A percentile compares a stretch with the other conserved stretches of the same genome.
phyloP scores from a whole-genome alignment of 2,329 filamentous ascomycete genomes.

The Didymosphaeria variabile region DNA sequence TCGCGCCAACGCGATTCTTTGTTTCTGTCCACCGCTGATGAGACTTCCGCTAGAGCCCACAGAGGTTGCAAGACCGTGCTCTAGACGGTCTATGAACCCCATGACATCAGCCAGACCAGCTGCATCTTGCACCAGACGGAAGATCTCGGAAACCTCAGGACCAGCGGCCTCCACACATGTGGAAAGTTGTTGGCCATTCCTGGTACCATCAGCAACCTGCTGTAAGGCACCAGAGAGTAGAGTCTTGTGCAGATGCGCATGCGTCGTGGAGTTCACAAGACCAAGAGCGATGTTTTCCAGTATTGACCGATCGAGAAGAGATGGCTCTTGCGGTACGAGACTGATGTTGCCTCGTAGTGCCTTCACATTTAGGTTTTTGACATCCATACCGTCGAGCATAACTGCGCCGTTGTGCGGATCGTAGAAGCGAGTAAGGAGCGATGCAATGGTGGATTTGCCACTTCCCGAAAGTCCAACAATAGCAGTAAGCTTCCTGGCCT shows the following conservation, averaged over 20 bases:
- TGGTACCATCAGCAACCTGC: constrained; percentile 62
- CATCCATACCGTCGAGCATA: constrained; percentile 64
- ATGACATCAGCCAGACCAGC: constrained; percentile 68
- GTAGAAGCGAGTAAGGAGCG: constrained; percentile 51
- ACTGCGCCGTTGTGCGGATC: constrained; percentile 61
- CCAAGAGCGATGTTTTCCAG: constrained; percentile 64
- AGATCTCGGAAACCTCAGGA: constrained; percentile 60
- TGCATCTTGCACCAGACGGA: constrained; percentile 59
- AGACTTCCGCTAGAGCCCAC: constrained; percentile 65
- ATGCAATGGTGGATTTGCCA: constrained; percentile 54
- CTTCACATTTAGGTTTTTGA: constrained; percentile 50
- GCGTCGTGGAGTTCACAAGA: constrained; percentile 54
- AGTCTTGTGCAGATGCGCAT: constrained; percentile 52
- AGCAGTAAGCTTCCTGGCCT: constrained; percentile 52
- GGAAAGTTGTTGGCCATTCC: constrained; percentile 60
- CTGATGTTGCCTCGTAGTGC: constrained; percentile 49
- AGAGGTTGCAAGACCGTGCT: constrained; percentile 58
- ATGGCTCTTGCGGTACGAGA: constrained; percentile 62
- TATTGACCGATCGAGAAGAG: constrained; percentile 61
- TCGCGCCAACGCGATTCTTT: constrained; percentile 67
- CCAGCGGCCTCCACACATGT: constrained; percentile 55
- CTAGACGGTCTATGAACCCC: constrained; percentile 63
- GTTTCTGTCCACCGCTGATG: constrained; percentile 66
- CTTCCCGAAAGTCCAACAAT: constrained; percentile 55
- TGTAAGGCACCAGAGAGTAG: constrained; percentile 62